phyloP scores from a whole-genome alignment of 176 grass and related monocot species.

The Aegilops longissima region DNA sequence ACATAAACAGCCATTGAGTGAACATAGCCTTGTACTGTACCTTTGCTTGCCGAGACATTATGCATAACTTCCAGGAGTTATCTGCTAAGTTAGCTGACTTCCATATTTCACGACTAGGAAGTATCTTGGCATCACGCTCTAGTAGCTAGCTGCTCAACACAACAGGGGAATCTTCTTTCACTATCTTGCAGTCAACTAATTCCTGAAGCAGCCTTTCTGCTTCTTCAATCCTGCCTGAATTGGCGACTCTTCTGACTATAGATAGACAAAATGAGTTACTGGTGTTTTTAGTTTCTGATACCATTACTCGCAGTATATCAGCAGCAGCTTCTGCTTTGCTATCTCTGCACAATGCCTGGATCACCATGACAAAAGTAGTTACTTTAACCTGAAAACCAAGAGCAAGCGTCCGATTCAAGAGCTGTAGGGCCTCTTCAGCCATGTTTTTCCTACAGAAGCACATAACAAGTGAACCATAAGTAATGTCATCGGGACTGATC shows the following conservation, averaged over 20 bases:
- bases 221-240: constrained; percentile 50
- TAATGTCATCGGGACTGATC: constrained; percentile 63
- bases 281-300: constrained; percentile 41
- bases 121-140: not conserved
- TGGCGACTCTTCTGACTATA: constrained; percentile 55
- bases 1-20: constrained; percentile 1
- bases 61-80: constrained; percentile 20
- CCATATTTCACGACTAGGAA: not conserved
- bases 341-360: constrained; percentile 63
- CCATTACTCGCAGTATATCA: constrained; percentile 50
- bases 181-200: constrained; percentile 49
- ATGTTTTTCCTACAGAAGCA: constrained; percentile 66
- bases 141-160: constrained; percentile 20
- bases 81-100: constrained; percentile 16
- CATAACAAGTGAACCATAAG: constrained; percentile 73
- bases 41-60: not conserved
- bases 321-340: constrained; percentile 50
- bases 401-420: constrained; percentile 56
- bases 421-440: constrained; percentile 44
- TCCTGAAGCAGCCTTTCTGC: constrained; percentile 42
- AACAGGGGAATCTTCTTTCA: constrained; percentile 41
- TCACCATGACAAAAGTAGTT: constrained; percentile 62
- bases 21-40: not conserved
- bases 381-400: constrained; percentile 60
- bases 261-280: constrained; percentile 44